Conservation (phyloP, 176 grass and related monocot species). For the Triticum urartu region DNA sequence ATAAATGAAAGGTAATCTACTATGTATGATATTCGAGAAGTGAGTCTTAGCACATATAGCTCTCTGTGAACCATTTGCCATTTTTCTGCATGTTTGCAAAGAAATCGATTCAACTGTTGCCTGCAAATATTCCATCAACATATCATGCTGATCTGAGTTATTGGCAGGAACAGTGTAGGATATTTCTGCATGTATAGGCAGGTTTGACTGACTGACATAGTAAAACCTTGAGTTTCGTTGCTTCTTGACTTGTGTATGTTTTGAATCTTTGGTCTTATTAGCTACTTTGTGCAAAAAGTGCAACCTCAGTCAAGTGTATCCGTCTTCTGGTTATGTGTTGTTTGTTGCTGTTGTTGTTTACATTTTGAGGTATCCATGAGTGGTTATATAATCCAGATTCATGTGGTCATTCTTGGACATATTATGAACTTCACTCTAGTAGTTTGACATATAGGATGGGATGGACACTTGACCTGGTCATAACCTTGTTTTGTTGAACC, state of each 20-base stretch:
- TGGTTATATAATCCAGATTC: neutral
- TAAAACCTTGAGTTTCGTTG: neutral
- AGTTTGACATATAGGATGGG: neutral
- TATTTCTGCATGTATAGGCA: neutral
- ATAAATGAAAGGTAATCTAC: neutral
- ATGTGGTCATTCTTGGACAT: neutral
- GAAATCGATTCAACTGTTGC: constrained; percentile 1
- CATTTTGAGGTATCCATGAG: neutral
- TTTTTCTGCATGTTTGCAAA: neutral
- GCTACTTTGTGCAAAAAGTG: neutral
- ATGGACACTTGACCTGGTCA: neutral
- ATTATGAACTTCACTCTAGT: neutral
- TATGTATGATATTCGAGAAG: neutral
- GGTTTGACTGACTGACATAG: neutral
- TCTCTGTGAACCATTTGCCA: neutral
- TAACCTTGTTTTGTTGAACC: neutral
- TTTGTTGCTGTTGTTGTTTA: neutral
- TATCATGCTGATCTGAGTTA: neutral
- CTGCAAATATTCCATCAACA: neutral
- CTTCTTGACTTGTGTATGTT: neutral
- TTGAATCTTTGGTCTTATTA: neutral
- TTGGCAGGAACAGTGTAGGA: neutral
- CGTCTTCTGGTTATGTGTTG: neutral
- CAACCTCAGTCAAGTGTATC: neutral
- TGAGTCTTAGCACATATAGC: neutral